A percentile compares a stretch with the other conserved stretches of the same genome.
Conservation (phyloP, 495 filamentous ascomycete genomes). For the Bacidia gigantensis region DNA sequence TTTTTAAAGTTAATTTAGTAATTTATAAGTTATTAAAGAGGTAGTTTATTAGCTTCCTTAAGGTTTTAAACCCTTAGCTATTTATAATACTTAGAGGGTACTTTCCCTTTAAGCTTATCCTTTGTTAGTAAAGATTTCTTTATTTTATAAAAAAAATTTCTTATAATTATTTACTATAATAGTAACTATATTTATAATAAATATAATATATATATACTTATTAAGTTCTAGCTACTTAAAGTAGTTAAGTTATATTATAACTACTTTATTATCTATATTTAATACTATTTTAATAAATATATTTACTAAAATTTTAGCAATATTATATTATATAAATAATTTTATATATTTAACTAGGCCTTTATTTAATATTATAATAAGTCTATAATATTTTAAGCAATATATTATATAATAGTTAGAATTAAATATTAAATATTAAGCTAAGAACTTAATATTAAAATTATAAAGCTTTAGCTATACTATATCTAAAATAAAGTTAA, state of each 20-base stretch:
- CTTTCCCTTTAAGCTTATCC: not conserved
- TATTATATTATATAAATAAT: not conserved
- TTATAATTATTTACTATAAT: not conserved
- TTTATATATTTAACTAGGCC: not conserved
- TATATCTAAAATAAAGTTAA: not conserved
- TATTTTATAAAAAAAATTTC: not conserved
- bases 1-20: not conserved
- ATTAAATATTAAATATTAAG: not conserved
- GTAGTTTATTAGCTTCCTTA: not conserved
- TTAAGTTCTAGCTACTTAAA: not conserved
- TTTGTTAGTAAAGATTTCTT: not conserved
- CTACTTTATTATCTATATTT: not conserved
- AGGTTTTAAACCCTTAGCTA: not conserved
- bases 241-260: not conserved
- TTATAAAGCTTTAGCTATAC: not conserved
- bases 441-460: not conserved
- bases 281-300: not conserved
- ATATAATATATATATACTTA: not conserved
- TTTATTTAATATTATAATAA: no score
- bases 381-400: not conserved
- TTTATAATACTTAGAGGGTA: not conserved
- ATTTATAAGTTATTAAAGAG: not conserved
- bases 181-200: not conserved
- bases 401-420: not conserved
- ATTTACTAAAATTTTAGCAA: not conserved